phyloP scores from a whole-genome alignment of 2,329 filamentous ascomycete genomes.

The Talaromyces islandicus region DNA sequence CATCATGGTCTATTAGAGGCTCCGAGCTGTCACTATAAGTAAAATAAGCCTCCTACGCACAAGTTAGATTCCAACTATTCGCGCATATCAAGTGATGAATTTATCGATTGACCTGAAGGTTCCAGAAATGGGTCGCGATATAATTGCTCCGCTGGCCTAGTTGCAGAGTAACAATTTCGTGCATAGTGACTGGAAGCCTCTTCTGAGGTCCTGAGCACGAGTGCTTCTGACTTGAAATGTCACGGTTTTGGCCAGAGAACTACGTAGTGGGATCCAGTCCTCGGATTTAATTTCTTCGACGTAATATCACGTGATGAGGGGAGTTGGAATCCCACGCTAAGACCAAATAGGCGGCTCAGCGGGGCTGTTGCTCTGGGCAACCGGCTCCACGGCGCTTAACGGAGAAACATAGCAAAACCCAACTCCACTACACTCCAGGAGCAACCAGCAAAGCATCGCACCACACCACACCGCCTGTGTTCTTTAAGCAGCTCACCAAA shows the following conservation, averaged over 20 bases:
- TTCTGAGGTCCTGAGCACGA: neutral
- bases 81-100: neutral
- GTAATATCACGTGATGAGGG: conserved; percentile 5
- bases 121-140: conserved; percentile 95
- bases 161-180: conserved; percentile 91
- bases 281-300: neutral
- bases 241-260: neutral
- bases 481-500: neutral
- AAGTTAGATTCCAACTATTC: conserved; percentile 9
- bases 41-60: conserved; percentile 83
- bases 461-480: neutral
- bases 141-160: conserved; percentile 92
- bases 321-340: neutral
- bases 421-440: neutral
- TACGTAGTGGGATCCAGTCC: too few species aligned
- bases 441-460: conserved; percentile 5
- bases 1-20: conserved; percentile 68
- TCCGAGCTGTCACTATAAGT: conserved; percentile 69
- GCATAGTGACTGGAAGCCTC: conserved; percentile 53
- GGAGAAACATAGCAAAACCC: conserved; percentile 10
- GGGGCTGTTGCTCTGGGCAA: conserved; percentile 12
- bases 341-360: neutral
- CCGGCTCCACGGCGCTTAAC: conserved; percentile 1
- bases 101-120: conserved; percentile 61
- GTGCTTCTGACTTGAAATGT: neutral